Base-by-base conservation (phyloP, 164 flowering plant species). In the Chimonanthus salicifolius region DNA sequence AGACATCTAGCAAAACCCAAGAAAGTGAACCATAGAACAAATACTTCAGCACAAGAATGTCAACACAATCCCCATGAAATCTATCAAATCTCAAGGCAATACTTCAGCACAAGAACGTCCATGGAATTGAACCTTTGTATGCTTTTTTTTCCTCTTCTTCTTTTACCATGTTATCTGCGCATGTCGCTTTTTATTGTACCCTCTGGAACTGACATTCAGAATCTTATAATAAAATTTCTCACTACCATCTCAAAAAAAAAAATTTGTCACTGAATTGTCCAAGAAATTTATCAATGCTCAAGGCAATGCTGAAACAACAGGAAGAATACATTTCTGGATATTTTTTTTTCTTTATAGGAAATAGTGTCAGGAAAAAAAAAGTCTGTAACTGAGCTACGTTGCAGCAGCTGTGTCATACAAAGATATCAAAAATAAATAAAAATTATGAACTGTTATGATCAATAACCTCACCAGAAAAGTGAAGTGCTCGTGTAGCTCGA, bases 401-500 rank as follows among this genome's bases (percentile, higher is more conserved):
- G 9, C 0, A 4, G 13, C 15, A 5, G 16, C 43, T 18, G 7
- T 49, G 58, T 3, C 58, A 18, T 7, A 68, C 3, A 63, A 65
- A 7, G 5, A 15, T 64, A 51, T 10, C 10, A 7, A 62, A 7
- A 13, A 6, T 0, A 69, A 8, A 15, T 49, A 49, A 20, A 68
- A 16, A 11, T 45, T 63, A 43, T 33, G 5, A 2, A 13, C 46
- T 46, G 15, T 51, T 66, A 60, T 16, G 43, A 20, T 49, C 2
- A 78, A 67, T 63, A 44, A 43, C 4, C 84, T 84, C 75, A 94
- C 99, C 97, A 74, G 97, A 90, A 79, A 65, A 93, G 80, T 92
- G 90, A 75, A 95, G 98, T 63, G 97, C 97, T 7, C 98, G 84
- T 46, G 89, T 93, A 5, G 97, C 97, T 50, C 90, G 85, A 72